Conservation (phyloP, 108 stramenopile species). For the Epithemia pelagica region DNA sequence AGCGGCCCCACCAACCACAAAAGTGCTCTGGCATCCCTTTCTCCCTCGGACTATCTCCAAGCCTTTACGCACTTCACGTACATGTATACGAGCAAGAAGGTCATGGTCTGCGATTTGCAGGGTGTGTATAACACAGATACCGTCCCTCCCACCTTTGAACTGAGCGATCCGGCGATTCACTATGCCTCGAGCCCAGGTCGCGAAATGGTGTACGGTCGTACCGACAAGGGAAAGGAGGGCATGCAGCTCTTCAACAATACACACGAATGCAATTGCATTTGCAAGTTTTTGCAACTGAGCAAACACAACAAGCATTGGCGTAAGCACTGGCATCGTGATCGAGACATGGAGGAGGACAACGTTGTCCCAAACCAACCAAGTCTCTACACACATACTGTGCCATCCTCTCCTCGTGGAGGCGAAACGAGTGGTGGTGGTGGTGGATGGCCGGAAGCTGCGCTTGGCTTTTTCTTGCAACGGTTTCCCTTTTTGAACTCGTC, state of each 20-base stretch:
- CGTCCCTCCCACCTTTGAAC: conserved; percentile 44
- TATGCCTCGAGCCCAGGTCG: conserved; percentile 37
- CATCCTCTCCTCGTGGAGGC: no score
- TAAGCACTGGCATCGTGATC: conserved; percentile 21
- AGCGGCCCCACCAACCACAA: no score
- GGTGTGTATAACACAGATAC: conserved; percentile 49
- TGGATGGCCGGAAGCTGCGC: no score
- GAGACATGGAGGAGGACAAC: no score
- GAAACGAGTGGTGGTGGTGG: no score
- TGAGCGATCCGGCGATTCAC: conserved; percentile 64
- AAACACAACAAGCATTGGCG: conserved; percentile 39
- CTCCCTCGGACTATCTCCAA: conserved; percentile 51
- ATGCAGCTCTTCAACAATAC: conserved; percentile 41
- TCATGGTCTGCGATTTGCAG: conserved; percentile 53
- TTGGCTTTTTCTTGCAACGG: no score
- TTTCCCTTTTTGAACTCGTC: no score
- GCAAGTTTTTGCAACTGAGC: conserved; percentile 40
- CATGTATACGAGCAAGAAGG: conserved; percentile 30
- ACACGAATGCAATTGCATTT: conserved; percentile 44
- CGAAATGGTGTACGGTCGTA: conserved; percentile 41
- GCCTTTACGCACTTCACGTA: conserved; percentile 50
- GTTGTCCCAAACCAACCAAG: no score
- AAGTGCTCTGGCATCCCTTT: no score
- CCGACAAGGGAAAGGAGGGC: conserved; percentile 44
- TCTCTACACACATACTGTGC: no score